These are phyloP conservation scores for Cicer bijugum DNA, from an alignment of 306 rosid species.

Conservation along the genomic window DNA sequence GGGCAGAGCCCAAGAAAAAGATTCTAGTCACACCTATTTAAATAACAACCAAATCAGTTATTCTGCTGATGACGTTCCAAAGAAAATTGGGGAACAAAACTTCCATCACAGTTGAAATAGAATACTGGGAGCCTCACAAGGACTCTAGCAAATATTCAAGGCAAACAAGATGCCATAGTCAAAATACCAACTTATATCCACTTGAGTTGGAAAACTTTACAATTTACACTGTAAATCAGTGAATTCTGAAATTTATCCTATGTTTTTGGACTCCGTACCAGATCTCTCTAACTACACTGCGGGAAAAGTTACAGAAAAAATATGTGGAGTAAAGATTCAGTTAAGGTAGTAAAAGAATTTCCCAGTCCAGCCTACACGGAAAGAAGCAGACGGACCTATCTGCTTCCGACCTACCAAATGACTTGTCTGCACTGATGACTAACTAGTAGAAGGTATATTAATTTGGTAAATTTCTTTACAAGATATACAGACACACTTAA, in stretches of 20 bases:
- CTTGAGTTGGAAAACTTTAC: constrained; percentile 20
- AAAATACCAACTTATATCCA: constrained; percentile 28
- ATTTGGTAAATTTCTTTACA: constrained; percentile 59
- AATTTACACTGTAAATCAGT: constrained; percentile 32
- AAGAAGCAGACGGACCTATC: constrained; percentile 47
- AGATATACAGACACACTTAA: constrained; percentile 64
- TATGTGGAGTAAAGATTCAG: constrained; percentile 30
- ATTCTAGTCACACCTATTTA: not conserved
- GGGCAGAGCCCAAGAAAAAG: not conserved
- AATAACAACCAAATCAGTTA: not conserved
- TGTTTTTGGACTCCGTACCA: constrained; percentile 35
- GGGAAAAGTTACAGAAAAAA: constrained; percentile 28
- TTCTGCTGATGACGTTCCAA: not conserved
- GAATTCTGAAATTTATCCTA: constrained; percentile 30
- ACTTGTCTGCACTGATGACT: constrained; percentile 44
- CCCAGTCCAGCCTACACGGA: constrained; percentile 49
- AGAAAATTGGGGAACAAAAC: not conserved
- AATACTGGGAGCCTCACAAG: not conserved
- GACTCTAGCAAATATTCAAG: constrained; percentile 16
- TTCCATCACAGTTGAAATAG: not conserved
- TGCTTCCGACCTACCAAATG: constrained; percentile 53
- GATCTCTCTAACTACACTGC: constrained; percentile 38
- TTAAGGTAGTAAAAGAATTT: constrained; percentile 53
- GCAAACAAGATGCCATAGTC: constrained; percentile 14
- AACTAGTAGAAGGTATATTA: constrained; percentile 42